Base-by-base conservation (phyloP, 1,284 basidiomycete species). In the Abortiporus biennis region DNA sequence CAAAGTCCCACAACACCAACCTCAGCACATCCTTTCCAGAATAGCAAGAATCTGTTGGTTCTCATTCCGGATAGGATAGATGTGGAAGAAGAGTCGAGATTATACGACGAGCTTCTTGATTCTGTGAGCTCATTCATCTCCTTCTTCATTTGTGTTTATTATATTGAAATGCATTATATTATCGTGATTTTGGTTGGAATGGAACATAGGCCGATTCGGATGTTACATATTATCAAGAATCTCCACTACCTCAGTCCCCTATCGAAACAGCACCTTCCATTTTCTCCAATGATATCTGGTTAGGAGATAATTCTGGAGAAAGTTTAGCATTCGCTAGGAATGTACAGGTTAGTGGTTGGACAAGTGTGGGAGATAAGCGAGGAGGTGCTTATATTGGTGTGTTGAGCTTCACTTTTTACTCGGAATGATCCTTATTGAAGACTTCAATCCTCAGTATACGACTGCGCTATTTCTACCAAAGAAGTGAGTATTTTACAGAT, bases 331-430 rank as follows among this genome's bases (percentile, higher is more conserved):
- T 85, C 52, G 73, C 83, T 2, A 67, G 76, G 33, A 73, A 76
- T 49, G 80, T 85, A 2, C 65, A 68, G 36, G 80, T 85, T 24
- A 64, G 65, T 13, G 82, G 81, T 0, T 85, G 82, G 82, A 79
- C 76, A 13, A 76, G 68, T 47, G 81, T 85, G 6, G 80, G 80
- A 0, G 80, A 82, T 49, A 68, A 67, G 38, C 65, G 66, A 0
- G 73, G 75, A 15, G 78, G 79, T 1, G 78, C 75, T 1, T 82
- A 81, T 53, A 65, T 82, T 42, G 76, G 79, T 84, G 37, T 41
- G 71, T 43, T 54, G 9, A 5, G 1, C 13, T 22, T 16, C 16
- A 29, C 12, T 24, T 8, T 17, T 35, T 15, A 12, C 12, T 23
- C 23, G 27, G 15, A 35, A 24, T 34, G 29, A 25, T 45, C 2